phyloP scores from a whole-genome alignment of 2,329 filamentous ascomycete species.

The Epichloe brachyelytri region DNA sequence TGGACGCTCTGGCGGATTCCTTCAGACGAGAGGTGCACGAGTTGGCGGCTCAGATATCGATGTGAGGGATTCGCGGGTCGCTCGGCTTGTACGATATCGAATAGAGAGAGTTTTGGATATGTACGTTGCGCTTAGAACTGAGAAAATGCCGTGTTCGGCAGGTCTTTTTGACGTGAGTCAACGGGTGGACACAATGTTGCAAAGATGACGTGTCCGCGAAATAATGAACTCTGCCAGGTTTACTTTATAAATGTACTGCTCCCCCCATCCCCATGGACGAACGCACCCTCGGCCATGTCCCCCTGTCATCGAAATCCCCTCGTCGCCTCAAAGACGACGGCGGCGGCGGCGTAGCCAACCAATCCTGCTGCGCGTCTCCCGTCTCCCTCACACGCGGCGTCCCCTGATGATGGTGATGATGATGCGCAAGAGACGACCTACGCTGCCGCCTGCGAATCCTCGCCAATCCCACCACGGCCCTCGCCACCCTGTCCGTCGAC shows the following conservation, averaged over 20 bases:
- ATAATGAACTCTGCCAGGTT: too few species aligned
- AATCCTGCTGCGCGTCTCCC: not conserved
- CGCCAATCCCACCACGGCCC: constrained; percentile 2
- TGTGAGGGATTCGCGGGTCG: not conserved
- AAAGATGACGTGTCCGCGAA: too few species aligned
- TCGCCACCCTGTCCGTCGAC: not conserved
- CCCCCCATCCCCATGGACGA: not conserved
- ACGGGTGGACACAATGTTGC: too few species aligned
- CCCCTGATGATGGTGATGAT: not conserved
- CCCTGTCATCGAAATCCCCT: too few species aligned
- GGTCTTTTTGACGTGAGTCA: too few species aligned
- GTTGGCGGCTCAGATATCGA: constrained; percentile 12
- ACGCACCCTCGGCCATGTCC: not conserved
- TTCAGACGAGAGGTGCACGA: constrained; percentile 28
- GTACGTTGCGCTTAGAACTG: too few species aligned
- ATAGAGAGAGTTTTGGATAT: too few species aligned
- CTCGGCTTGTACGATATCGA: too few species aligned
- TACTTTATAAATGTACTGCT: too few species aligned
- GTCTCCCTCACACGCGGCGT: not conserved
- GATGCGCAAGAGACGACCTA: not conserved
- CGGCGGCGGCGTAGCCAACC: not conserved
- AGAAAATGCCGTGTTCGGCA: too few species aligned
- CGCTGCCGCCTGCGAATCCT: not conserved
- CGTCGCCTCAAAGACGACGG: not conserved
- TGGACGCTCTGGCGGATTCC: constrained; percentile 25